Evolutionary conservation across 176 grass and related monocot species (phyloP).

Genomic region (Pontederia crassipes): DNA sequence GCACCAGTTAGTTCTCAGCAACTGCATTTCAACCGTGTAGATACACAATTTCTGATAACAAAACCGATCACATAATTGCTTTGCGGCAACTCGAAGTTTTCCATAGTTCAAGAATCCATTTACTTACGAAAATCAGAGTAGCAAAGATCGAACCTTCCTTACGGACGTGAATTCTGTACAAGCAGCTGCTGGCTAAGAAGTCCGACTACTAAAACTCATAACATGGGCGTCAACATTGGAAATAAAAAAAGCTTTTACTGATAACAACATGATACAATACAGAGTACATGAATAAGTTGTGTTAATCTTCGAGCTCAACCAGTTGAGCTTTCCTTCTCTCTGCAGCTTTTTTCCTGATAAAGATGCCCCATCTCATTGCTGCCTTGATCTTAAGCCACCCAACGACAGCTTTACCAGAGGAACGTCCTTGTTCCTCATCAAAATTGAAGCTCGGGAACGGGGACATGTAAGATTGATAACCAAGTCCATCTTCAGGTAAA

Average conservation of each 20-base stretch:
- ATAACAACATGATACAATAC: neutral
- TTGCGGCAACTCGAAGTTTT: no score
- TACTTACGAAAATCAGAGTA: neutral
- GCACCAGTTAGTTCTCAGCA: no score
- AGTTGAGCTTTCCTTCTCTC: slow-evolving; percentile 52
- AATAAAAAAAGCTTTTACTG: no score
- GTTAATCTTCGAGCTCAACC: slow-evolving; percentile 53
- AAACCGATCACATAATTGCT: no score
- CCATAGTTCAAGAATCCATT: no score
- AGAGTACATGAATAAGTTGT: neutral
- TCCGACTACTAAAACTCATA: neutral
- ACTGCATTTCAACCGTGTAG: no score
- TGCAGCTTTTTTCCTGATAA: slow-evolving; percentile 59
- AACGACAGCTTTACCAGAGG: slow-evolving; percentile 52
- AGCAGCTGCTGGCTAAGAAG: neutral
- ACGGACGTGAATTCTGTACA: neutral
- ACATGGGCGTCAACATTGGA: no score
- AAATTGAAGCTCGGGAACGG: slow-evolving; percentile 21
- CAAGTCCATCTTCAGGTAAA: slow-evolving; percentile 26
- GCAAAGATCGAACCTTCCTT: neutral
- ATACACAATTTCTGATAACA: no score
- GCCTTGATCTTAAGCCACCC: slow-evolving; percentile 84
- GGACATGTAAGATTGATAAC: slow-evolving; percentile 28
- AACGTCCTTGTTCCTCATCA: slow-evolving; percentile 27
- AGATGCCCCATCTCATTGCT: slow-evolving; percentile 69